Percentiles rank a stretch among this genome's conserved stretches.
Evolutionary conservation across 169 alveolate genomes (phyloP).

Genomic region (Babesia ovata): DNA sequence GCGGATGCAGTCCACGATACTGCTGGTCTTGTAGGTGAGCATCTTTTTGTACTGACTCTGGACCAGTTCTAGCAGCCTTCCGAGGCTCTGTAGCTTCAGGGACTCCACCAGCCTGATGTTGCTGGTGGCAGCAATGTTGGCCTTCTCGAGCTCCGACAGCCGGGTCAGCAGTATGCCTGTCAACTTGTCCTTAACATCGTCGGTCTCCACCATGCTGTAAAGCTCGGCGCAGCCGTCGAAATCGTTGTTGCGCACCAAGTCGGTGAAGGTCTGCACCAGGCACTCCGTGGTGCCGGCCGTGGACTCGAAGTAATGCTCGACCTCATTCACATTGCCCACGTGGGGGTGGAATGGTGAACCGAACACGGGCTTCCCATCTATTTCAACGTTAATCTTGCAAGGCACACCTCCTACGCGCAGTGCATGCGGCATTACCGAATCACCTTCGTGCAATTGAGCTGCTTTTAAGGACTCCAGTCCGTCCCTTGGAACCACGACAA

Average conservation of each 20-base stretch:
- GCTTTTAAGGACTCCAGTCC: constrained; percentile 7
- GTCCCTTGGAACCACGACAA: constrained; percentile 41
- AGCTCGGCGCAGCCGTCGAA: constrained; percentile 50
- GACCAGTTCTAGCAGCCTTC: constrained; percentile 42
- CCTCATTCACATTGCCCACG: constrained; percentile 27
- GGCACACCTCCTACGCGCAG: constrained; percentile 16
- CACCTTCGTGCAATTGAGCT: constrained; percentile 3
- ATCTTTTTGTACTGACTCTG: constrained; percentile 62
- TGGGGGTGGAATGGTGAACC: constrained; percentile 63
- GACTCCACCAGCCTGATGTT: constrained; percentile 35
- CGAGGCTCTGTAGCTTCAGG: constrained; percentile 52
- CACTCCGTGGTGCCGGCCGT: constrained; percentile 16
- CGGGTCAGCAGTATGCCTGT: constrained; percentile 15
- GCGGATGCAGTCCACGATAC: constrained; percentile 51
- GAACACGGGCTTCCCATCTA: constrained; percentile 51
- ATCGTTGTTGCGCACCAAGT: constrained; percentile 28
- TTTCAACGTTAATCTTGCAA: constrained; percentile 36
- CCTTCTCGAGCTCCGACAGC: constrained; percentile 22
- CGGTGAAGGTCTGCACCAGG: constrained; percentile 9
- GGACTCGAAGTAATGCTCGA: constrained; percentile 36
- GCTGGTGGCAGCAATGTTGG: constrained; percentile 35
- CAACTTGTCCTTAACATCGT: constrained; percentile 6
- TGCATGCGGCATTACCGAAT: constrained; percentile 11
- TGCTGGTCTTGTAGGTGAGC: constrained; percentile 63
- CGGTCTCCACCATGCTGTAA: neutral